Conservation (phyloP, 2,329 filamentous ascomycete species). For the Diaporthe eres region DNA sequence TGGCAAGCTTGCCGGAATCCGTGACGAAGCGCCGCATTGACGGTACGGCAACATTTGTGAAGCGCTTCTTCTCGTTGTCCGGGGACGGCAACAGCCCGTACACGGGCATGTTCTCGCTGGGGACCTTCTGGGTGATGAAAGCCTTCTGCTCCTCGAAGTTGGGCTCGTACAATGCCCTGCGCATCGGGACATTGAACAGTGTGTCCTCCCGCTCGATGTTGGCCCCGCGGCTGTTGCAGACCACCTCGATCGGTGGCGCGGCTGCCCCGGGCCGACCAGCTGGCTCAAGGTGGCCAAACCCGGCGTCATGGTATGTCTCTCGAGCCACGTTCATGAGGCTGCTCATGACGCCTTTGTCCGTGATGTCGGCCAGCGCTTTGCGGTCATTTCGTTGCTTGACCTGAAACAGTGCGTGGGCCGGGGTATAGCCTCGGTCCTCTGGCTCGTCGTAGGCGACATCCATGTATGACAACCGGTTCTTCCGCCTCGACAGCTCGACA, state of each 20-base stretch:
- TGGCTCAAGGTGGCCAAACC: slow-evolving; percentile 84
- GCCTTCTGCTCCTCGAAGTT: slow-evolving; percentile 77
- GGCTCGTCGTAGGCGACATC: slow-evolving; percentile 79
- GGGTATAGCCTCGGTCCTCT: slow-evolving; percentile 73
- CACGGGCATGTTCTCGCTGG: slow-evolving; percentile 74
- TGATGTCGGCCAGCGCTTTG: slow-evolving; percentile 76
- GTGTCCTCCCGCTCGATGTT: slow-evolving; percentile 77
- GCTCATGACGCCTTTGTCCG: slow-evolving; percentile 79
- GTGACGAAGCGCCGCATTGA: slow-evolving; percentile 99
- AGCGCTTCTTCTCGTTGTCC: slow-evolving; percentile 84
- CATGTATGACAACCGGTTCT: slow-evolving; percentile 75
- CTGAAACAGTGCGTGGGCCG: slow-evolving; percentile 84
- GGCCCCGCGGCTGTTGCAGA: slow-evolving; percentile 77
- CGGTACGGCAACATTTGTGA: slow-evolving; percentile 91
- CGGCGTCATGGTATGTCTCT: slow-evolving; percentile 75
- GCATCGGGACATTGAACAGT: slow-evolving; percentile 84
- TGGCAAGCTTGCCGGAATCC: slow-evolving; percentile 95
- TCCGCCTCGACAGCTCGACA: slow-evolving; percentile 68
- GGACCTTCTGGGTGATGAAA: slow-evolving; percentile 80
- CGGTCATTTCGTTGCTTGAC: slow-evolving; percentile 80
- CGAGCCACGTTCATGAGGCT: slow-evolving; percentile 85
- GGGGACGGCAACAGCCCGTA: slow-evolving; percentile 80
- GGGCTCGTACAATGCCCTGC: slow-evolving; percentile 81
- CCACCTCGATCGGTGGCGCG: slow-evolving; percentile 88
- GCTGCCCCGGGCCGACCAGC: slow-evolving; percentile 83